Evolutionary conservation across 1,139 yeast species (phyloP).

Genomic region (Komagataea norvegica): DNA sequence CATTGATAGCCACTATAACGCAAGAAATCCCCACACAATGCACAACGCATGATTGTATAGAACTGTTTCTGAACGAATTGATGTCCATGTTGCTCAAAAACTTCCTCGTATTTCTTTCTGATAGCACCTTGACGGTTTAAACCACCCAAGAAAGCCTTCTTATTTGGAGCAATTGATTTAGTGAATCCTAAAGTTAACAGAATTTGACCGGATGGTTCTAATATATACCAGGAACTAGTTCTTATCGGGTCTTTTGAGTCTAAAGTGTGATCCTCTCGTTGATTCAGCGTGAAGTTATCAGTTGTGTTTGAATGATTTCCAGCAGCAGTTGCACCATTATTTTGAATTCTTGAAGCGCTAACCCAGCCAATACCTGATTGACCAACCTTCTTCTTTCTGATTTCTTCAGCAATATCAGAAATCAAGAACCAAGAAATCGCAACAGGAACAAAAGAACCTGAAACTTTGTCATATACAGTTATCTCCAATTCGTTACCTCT

Average conservation of each 20-base stretch:
- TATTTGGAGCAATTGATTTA: slow-evolving; percentile 50
- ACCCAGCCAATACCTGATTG: slow-evolving; percentile 88
- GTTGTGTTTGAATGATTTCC: slow-evolving; percentile 15
- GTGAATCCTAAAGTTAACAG: slow-evolving; percentile 74
- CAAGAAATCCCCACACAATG: slow-evolving; percentile 91
- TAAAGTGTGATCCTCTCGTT: slow-evolving; percentile 11
- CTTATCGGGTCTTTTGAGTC: slow-evolving; percentile 27
- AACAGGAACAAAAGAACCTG: slow-evolving; percentile 71
- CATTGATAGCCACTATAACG: slow-evolving; percentile 95
- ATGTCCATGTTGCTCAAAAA: slow-evolving; percentile 94
- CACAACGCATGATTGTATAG: slow-evolving; percentile 95
- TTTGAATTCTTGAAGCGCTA: slow-evolving; percentile 58
- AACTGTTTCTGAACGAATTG: slow-evolving; percentile 94
- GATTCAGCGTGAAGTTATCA: slow-evolving; percentile 23
- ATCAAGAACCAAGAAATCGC: slow-evolving; percentile 88
- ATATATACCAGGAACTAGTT: slow-evolving; percentile 81
- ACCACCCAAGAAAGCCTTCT: slow-evolving; percentile 42
- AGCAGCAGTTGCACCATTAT: slow-evolving; percentile 16
- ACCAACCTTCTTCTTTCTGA: slow-evolving; percentile 84
- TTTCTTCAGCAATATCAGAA: slow-evolving; percentile 88
- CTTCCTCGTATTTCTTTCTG: slow-evolving; percentile 90
- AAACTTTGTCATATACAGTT: slow-evolving; percentile 76
- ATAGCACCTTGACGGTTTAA: slow-evolving; percentile 98
- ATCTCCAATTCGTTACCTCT: slow-evolving; percentile 90
- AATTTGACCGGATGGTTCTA: slow-evolving; percentile 93